These are phyloP conservation scores for Wickerhamomyces ciferrii DNA, from an alignment of 805 yeast genomes.

Conservation along the genomic window DNA sequence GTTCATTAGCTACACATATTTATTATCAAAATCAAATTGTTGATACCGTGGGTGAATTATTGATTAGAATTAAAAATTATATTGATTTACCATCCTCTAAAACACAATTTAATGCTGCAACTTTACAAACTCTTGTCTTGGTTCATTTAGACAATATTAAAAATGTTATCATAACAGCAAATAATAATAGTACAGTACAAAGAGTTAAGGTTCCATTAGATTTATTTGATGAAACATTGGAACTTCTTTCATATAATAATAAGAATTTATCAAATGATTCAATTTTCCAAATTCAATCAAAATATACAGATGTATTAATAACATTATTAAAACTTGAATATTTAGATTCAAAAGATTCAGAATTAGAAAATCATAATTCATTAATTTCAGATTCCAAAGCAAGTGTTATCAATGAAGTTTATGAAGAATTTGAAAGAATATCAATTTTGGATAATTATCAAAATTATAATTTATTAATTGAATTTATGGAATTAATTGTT, in stretches of 20 bases:
- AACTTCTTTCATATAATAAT: constrained; percentile 7
- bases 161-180: constrained; percentile 11
- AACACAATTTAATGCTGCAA: background rate
- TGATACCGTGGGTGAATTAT: constrained; percentile 72
- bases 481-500: constrained; percentile 16
- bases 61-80: constrained; percentile 32
- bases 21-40: constrained; percentile 84
- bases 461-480: constrained; percentile 3
- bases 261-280: no score
- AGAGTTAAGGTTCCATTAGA: constrained; percentile 19
- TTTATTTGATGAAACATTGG: constrained; percentile 17
- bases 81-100: background rate
- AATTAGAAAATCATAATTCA: constrained; percentile 11
- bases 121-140: constrained; percentile 1
- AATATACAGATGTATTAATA: constrained; percentile 13
- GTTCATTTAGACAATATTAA: constrained; percentile 13
- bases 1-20: constrained; percentile 68
- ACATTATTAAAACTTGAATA: constrained; percentile 16
- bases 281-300: constrained; percentile 10
- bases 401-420: constrained; percentile 17
- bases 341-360: constrained; percentile 5
- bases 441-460: constrained; percentile 1
- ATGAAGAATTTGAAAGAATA: constrained; percentile 14
- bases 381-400: constrained; percentile 13
- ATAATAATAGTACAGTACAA: constrained; percentile 15